A percentile compares a stretch with the other conserved stretches of the same genome.
Evolutionary conservation across 768 basidiomycete genomes (phyloP).

Genomic region (Collybiopsis luxurians): DNA sequence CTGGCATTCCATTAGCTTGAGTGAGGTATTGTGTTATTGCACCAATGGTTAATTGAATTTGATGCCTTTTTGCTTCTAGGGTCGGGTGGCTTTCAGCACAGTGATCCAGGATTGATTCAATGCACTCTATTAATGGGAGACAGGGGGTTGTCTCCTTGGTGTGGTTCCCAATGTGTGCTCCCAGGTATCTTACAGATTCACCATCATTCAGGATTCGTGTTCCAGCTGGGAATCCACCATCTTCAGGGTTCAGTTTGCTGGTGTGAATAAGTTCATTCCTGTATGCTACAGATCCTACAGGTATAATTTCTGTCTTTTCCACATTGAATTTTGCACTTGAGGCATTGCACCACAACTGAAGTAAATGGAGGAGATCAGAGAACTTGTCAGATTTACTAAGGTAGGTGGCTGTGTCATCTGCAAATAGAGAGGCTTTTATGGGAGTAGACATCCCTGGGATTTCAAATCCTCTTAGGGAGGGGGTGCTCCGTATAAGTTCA

Average conservation of each 20-base stretch:
- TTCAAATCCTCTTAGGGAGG: slow-evolving; percentile 15
- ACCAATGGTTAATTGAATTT: too few species aligned
- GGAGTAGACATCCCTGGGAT: slow-evolving; percentile 10
- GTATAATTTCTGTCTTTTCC: slow-evolving; percentile 19
- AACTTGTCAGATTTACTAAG: slow-evolving; percentile 4
- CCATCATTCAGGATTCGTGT: neutral
- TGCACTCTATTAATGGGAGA: neutral
- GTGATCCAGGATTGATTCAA: neutral
- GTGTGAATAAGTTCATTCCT: neutral
- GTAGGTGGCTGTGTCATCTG: slow-evolving; percentile 17
- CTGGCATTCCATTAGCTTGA: neutral
- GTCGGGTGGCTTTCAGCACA: neutral
- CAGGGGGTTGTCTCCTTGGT: neutral
- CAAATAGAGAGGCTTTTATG: slow-evolving; percentile 20
- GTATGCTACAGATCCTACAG: slow-evolving; percentile 14
- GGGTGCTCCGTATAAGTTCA: too few species aligned
- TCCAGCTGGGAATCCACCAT: neutral
- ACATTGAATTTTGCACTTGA: slow-evolving; percentile 19
- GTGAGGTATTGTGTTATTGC: neutral
- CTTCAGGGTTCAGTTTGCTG: neutral
- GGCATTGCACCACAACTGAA: slow-evolving; percentile 10
- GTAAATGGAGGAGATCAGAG: neutral
- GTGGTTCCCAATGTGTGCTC: neutral
- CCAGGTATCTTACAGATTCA: neutral
- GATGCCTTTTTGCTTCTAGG: neutral